These are phyloP conservation scores for Pigoraptor vietnamica DNA, from an alignment of 78 protist species.

Conservation along the genomic window DNA sequence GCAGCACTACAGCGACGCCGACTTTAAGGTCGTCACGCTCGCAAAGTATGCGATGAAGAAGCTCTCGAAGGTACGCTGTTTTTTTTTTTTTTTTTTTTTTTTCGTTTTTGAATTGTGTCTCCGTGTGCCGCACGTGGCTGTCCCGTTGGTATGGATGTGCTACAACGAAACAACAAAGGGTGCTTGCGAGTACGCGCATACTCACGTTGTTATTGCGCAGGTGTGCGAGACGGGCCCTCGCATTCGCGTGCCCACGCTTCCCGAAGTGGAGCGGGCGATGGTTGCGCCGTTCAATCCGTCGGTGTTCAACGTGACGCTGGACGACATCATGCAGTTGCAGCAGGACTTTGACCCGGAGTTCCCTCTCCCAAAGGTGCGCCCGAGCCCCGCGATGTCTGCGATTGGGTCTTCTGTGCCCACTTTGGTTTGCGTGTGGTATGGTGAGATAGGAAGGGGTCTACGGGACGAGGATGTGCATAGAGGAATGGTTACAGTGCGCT, in stretches of 20 bases:
- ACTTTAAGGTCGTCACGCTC: neutral
- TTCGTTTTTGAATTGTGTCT: neutral
- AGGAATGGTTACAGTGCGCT: too few species aligned
- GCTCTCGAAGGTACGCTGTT: neutral
- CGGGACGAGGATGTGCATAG: too few species aligned
- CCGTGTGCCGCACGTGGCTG: neutral
- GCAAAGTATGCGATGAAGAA: neutral
- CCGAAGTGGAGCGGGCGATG: neutral
- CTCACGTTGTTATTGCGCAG: neutral
- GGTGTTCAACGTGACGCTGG: neutral
- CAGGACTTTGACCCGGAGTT: neutral
- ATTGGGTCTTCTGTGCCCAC: too few species aligned
- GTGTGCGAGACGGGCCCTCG: neutral
- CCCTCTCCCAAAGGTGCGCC: neutral
- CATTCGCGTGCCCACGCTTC: neutral
- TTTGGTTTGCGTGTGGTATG: too few species aligned
- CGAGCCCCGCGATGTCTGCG: too few species aligned
- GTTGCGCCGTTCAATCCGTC: constrained; percentile 3
- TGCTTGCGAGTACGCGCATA: neutral
- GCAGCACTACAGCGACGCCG: neutral
- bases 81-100: too few species aligned
- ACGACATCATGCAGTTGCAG: neutral
- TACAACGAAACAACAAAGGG: too few species aligned
- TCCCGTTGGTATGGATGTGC: too few species aligned
- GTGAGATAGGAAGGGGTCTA: too few species aligned